Conservation (phyloP, 2,329 filamentous ascomycete species). For the Calonectria leucothoes region DNA sequence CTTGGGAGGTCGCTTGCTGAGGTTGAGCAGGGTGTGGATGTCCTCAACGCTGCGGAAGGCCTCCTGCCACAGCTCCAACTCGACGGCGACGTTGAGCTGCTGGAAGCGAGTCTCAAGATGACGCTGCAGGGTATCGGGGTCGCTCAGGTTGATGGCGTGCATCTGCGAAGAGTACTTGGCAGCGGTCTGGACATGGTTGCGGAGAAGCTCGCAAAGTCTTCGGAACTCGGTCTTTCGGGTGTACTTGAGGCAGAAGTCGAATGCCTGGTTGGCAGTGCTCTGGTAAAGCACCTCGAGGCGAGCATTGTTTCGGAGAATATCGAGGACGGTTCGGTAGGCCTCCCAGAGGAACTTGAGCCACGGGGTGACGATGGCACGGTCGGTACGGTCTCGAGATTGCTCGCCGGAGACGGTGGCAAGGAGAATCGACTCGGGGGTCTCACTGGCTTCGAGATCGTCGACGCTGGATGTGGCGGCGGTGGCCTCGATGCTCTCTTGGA, state of each 20-base stretch:
- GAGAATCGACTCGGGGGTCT: constrained; percentile 98
- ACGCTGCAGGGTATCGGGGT: constrained; percentile 95
- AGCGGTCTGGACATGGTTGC: constrained; percentile 98
- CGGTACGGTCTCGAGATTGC: constrained; percentile 96
- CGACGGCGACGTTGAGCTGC: constrained; percentile 97
- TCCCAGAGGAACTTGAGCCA: constrained; percentile 99
- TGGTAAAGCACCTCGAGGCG: constrained; percentile 98
- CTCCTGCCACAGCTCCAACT: constrained; percentile 98
- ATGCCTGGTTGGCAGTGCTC: constrained; percentile 96
- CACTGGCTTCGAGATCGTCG: constrained; percentile 95
- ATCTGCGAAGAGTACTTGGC: constrained; percentile 99
- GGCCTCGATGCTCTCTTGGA: constrained; percentile 88
- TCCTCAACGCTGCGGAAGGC: constrained; percentile 99
- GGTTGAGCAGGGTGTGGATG: constrained; percentile 95
- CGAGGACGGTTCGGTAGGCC: constrained; percentile 97
- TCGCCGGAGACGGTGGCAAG: constrained; percentile 98
- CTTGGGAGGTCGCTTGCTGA: constrained; percentile 98
- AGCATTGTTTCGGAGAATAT: constrained; percentile 99
- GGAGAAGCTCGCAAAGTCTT: constrained; percentile 95
- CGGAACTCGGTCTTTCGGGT: constrained; percentile 99
- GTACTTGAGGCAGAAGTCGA: constrained; percentile 99
- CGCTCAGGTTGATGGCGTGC: constrained; percentile 99
- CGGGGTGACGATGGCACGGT: constrained; percentile 96
- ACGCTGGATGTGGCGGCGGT: constrained; percentile 74
- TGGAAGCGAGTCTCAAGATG: constrained; percentile 98